These are phyloP conservation scores for Plasmodium adleri DNA, from an alignment of 169 alveolate species.

Conservation along the genomic window DNA sequence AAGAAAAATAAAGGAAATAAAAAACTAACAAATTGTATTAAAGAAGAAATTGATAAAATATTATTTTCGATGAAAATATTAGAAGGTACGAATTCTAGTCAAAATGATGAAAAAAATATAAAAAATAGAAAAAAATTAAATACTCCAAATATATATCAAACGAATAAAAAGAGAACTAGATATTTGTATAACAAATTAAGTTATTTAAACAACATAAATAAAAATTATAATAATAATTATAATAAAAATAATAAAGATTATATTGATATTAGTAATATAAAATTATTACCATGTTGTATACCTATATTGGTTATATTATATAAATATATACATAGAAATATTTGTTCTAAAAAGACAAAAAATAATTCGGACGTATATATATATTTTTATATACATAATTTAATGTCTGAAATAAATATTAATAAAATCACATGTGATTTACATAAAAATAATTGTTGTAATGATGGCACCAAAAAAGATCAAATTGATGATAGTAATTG, in stretches of 20 bases:
- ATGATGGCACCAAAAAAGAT: background rate
- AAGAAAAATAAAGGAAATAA: conserved; percentile 13
- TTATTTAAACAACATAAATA: too few species aligned
- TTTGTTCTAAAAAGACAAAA: conserved; percentile 9
- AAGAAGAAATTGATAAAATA: conserved; percentile 72
- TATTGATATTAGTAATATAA: conserved; percentile 55
- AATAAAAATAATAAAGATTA: conserved; percentile 15
- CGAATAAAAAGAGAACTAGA: background rate
- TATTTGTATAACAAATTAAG: too few species aligned
- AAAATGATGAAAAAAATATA: conserved; percentile 5
- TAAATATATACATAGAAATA: conserved; percentile 22
- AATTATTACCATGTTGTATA: conserved; percentile 56
- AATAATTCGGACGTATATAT: conserved; percentile 28
- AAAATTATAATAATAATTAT: background rate
- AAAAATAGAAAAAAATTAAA: background rate
- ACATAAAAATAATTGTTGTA: conserved; percentile 14
- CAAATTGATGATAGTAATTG: conserved; percentile 13
- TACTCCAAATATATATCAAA: background rate
- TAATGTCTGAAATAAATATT: conserved; percentile 34
- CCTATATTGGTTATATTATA: conserved; percentile 43
- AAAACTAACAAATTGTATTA: conserved; percentile 37
- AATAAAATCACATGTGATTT: conserved; percentile 59
- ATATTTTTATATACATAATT: conserved; percentile 43
- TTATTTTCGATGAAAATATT: conserved; percentile 38
- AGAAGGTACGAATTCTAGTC: background rate